Percentiles rank a stretch among this genome's conserved stretches.
Conservation (phyloP, 2,329 filamentous ascomycete genomes). For the Claviceps capensis region DNA sequence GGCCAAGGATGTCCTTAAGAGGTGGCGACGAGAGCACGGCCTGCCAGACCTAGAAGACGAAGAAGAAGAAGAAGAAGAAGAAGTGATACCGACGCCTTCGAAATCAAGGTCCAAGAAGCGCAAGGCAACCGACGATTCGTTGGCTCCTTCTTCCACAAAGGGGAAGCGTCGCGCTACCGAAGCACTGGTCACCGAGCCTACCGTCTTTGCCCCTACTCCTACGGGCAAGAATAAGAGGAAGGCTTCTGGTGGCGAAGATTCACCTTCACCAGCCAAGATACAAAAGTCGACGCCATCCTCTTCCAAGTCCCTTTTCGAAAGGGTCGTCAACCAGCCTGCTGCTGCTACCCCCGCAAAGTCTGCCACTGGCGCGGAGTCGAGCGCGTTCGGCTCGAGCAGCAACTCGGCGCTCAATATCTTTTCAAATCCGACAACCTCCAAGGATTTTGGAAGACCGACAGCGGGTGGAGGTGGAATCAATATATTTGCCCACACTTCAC, state of each 20-base stretch:
- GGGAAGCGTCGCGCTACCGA: slow-evolving; percentile 36
- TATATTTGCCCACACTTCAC: slow-evolving; percentile 48
- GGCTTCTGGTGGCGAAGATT: slow-evolving; percentile 28
- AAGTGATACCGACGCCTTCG: slow-evolving; percentile 16
- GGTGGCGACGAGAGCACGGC: slow-evolving; percentile 43
- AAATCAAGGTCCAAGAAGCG: slow-evolving; percentile 33
- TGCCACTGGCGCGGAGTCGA: slow-evolving; percentile 16
- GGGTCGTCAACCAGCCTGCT: slow-evolving; percentile 37
- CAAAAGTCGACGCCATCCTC: slow-evolving; percentile 38
- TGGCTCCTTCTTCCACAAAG: slow-evolving; percentile 22
- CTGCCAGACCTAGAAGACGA: slow-evolving; percentile 38
- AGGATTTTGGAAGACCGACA: slow-evolving; percentile 10
- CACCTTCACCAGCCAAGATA: slow-evolving; percentile 32
- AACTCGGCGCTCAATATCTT: slow-evolving; percentile 30
- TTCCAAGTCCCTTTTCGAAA: slow-evolving; percentile 43
- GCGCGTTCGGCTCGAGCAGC: slow-evolving; percentile 20
- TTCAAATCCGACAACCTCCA: slow-evolving; percentile 23
- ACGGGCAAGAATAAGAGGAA: slow-evolving; percentile 39
- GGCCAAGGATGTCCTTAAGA: slow-evolving; percentile 41
- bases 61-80: slow-evolving; percentile 29
- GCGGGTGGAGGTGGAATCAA: slow-evolving; percentile 26
- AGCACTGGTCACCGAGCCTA: slow-evolving; percentile 25
- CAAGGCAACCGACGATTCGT: slow-evolving; percentile 35
- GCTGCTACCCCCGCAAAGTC: slow-evolving; percentile 10
- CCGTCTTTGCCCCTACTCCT: slow-evolving; percentile 7